Conservation (phyloP, 306 rosid species). For the Delonix regia region DNA sequence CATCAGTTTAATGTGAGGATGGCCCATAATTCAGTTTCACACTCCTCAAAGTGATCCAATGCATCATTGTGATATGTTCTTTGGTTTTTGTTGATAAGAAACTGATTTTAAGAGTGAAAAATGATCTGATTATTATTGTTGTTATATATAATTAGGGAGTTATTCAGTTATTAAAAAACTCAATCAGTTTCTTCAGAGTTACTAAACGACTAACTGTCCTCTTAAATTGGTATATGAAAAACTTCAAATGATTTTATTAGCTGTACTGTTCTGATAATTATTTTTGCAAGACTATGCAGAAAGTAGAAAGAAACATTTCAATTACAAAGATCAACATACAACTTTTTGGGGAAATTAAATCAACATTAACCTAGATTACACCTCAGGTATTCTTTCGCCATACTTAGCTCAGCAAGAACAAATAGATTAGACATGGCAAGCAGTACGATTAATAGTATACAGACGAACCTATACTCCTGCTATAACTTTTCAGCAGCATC, state of each 20-base stretch:
- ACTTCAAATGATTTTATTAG: too few relatives aligned
- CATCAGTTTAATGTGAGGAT: not conserved
- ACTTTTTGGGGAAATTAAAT: not conserved
- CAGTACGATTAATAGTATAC: too few relatives aligned
- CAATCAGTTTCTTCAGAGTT: not conserved
- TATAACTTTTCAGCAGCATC: not conserved
- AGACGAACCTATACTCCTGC: not conserved
- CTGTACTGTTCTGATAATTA: too few relatives aligned
- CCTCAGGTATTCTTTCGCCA: not conserved
- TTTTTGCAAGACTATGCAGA: too few relatives aligned
- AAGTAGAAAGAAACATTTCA: too few relatives aligned
- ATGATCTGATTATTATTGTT: not conserved
- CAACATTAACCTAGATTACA: too few relatives aligned
- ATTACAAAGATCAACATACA: too few relatives aligned
- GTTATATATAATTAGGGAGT: not conserved
- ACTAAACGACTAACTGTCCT: not conserved
- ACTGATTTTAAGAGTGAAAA: not conserved
- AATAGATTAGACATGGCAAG: not conserved
- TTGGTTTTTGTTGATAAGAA: not conserved
- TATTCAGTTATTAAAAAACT: not conserved
- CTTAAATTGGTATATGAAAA: not conserved
- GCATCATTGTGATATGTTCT: not conserved
- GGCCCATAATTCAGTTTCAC: not conserved
- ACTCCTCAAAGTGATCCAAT: too few relatives aligned
- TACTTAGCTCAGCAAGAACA: not conserved